Percentiles rank a stretch among this genome's conserved stretches.
These are phyloP conservation scores for Solanum ossicruentum DNA, from an alignment of 257 asterid genomes.

Conservation along the genomic window DNA sequence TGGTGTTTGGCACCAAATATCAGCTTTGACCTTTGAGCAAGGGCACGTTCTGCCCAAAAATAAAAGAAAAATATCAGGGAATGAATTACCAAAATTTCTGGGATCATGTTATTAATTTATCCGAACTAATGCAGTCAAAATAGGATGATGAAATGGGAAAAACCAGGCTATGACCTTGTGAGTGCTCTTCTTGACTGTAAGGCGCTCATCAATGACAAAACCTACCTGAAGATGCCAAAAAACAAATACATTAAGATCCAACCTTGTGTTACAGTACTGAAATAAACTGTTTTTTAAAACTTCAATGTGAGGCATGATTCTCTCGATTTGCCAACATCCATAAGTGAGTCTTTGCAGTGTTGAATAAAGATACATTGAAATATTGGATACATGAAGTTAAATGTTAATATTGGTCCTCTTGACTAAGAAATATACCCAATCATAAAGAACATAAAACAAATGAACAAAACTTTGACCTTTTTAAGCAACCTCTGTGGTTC, in stretches of 20 bases:
- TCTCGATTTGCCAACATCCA: background rate
- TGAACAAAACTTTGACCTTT: conserved; percentile 40
- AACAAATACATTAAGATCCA: background rate
- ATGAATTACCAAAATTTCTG: background rate
- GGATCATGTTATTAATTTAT: background rate
- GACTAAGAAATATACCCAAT: background rate
- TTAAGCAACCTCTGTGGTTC: conserved; percentile 83
- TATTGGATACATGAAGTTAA: background rate
- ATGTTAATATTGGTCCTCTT: background rate
- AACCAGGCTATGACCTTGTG: conserved; percentile 52
- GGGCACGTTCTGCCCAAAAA: background rate
- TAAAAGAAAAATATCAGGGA: background rate
- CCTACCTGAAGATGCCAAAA: conserved; percentile 40
- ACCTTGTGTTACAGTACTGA: background rate
- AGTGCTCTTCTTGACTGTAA: conserved; percentile 50
- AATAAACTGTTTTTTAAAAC: background rate
- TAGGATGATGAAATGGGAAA: background rate
- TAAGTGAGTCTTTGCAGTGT: background rate
- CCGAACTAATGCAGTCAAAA: background rate
- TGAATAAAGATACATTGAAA: background rate
- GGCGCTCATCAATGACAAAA: conserved; percentile 85
- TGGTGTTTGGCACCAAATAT: background rate
- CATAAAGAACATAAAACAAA: background rate
- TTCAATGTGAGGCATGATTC: background rate
- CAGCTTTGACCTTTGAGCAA: background rate